Percentiles rank a stretch among this genome's conserved stretches.
phyloP scores from a whole-genome alignment of 2,329 filamentous ascomycete genomes.

The Cyclaneusma minus region DNA sequence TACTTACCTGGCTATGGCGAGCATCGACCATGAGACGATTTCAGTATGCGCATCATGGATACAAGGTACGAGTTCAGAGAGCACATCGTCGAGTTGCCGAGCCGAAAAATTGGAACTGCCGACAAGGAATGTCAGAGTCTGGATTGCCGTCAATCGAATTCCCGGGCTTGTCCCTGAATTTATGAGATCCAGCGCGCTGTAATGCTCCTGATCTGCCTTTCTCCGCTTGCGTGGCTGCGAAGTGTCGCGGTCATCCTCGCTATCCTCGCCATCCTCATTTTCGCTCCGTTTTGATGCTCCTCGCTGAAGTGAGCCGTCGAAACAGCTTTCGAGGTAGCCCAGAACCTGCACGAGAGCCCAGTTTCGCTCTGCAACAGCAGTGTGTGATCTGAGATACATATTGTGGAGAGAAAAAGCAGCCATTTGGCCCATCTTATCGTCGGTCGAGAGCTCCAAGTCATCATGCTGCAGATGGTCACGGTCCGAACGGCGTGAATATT shows the following conservation, averaged over 20 bases:
- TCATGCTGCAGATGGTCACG: slow-evolving; percentile 63
- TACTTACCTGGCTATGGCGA: slow-evolving; percentile 63
- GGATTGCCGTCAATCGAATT: slow-evolving; percentile 23
- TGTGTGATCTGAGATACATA: slow-evolving; percentile 38
- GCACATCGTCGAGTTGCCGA: slow-evolving; percentile 36
- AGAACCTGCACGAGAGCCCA: slow-evolving; percentile 45
- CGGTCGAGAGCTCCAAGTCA: slow-evolving; percentile 39
- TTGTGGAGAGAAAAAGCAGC: slow-evolving; percentile 27
- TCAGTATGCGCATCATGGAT: slow-evolving; percentile 54
- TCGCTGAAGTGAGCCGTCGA: slow-evolving; percentile 3
- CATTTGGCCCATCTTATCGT: slow-evolving; percentile 11
- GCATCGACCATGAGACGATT: slow-evolving; percentile 66
- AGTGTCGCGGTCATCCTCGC: slow-evolving; percentile 5
- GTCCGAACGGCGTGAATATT: slow-evolving; percentile 60
- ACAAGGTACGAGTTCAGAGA: slow-evolving; percentile 40
- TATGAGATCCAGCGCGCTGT: too few relatives aligned
- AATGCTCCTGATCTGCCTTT: too few relatives aligned
- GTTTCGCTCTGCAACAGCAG: slow-evolving; percentile 37
- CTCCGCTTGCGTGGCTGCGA: slow-evolving; percentile 16
- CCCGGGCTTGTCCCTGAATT: slow-evolving; percentile 11
- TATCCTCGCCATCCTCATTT: slow-evolving; percentile 4
- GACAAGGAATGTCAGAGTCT: slow-evolving; percentile 37
- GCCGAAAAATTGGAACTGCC: slow-evolving; percentile 23
- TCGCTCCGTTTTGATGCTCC: slow-evolving; percentile 1
- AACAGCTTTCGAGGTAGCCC: slow-evolving; percentile 33